A percentile compares a stretch with the other conserved stretches of the same genome.
These are phyloP conservation scores for Colletotrichum echinochloae DNA, from an alignment of 2,329 filamentous ascomycete species.

Conservation along the genomic window DNA sequence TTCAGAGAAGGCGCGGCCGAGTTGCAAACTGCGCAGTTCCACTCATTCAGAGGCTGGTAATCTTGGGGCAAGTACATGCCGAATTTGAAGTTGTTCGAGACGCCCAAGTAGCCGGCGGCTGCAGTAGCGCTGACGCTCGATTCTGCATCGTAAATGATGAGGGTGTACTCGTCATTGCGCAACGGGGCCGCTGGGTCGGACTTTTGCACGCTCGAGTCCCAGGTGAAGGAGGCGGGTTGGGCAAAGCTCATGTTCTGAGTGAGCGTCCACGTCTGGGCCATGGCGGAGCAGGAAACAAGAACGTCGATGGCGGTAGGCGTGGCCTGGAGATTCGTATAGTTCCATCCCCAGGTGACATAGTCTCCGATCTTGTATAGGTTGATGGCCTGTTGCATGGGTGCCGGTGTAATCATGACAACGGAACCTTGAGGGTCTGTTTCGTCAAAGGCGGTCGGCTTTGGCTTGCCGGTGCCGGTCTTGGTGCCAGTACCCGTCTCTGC, in stretches of 20 bases:
- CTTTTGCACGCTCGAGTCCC: slow-evolving; percentile 68
- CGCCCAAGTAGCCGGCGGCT: slow-evolving; percentile 66
- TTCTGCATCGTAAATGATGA: slow-evolving; percentile 72
- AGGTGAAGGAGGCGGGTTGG: slow-evolving; percentile 61
- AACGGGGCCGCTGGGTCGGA: slow-evolving; percentile 60
- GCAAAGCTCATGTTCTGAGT: slow-evolving; percentile 72
- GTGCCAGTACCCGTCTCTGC: slow-evolving; percentile 43
- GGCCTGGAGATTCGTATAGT: slow-evolving; percentile 71
- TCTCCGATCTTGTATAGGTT: slow-evolving; percentile 72
- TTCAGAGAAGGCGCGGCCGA: slow-evolving; percentile 62
- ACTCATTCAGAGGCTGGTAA: slow-evolving; percentile 65
- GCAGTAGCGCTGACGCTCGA: slow-evolving; percentile 61
- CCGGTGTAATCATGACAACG: slow-evolving; percentile 57
- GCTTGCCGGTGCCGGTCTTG: slow-evolving; percentile 44
- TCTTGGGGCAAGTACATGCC: slow-evolving; percentile 67
- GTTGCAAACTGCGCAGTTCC: slow-evolving; percentile 69
- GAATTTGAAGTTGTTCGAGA: slow-evolving; percentile 63
- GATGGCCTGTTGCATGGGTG: slow-evolving; percentile 55
- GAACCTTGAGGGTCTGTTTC: slow-evolving; percentile 61
- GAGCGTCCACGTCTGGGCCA: slow-evolving; percentile 68
- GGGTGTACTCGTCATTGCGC: slow-evolving; percentile 67
- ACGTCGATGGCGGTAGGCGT: slow-evolving; percentile 72
- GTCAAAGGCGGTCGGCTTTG: slow-evolving; percentile 57
- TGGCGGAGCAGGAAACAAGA: slow-evolving; percentile 66
- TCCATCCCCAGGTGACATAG: slow-evolving; percentile 71